Conservation (phyloP, 768 basidiomycete genomes). For the Pulveroboletus sp. region DNA sequence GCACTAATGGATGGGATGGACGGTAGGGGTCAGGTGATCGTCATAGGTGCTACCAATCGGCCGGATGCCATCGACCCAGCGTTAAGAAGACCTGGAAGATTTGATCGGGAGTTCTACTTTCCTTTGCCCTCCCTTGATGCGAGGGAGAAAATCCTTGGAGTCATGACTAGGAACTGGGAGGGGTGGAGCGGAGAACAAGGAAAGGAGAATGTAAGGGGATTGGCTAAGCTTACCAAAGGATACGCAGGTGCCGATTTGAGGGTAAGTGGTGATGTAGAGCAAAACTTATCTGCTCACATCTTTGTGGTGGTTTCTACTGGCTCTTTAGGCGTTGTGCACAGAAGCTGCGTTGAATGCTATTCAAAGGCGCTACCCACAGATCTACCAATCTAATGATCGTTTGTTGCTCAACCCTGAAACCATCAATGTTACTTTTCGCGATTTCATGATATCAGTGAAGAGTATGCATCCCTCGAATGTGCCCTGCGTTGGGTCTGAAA, state of each 20-base stretch:
- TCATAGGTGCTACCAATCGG: constrained; percentile 96
- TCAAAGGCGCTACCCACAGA: constrained; percentile 93
- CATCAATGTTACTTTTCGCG: constrained; percentile 77
- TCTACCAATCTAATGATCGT: constrained; percentile 88
- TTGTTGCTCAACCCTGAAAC: constrained; percentile 79
- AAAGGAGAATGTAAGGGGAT: constrained; percentile 49
- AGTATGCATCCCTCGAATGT: constrained; percentile 47
- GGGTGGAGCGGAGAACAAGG: constrained; percentile 63
- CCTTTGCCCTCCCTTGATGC: constrained; percentile 82
- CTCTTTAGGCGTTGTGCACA: constrained; percentile 78
- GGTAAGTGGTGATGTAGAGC: constrained; percentile 41
- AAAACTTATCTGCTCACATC: constrained; percentile 1
- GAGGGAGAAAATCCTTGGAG: constrained; percentile 79
- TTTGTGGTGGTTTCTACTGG: constrained; percentile 1
- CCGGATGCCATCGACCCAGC: constrained; percentile 99
- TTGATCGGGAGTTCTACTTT: constrained; percentile 98
- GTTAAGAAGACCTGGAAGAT: constrained; percentile 86
- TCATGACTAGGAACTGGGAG: constrained; percentile 88
- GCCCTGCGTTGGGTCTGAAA: constrained; percentile 2
- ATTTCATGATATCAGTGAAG: constrained; percentile 97
- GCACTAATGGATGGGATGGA: constrained; percentile 99
- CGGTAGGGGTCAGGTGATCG: constrained; percentile 92
- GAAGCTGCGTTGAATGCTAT: constrained; percentile 96
- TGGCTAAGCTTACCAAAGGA: constrained; percentile 91
- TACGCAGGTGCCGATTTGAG: constrained; percentile 97